Conservation (phyloP, 257 asterid genomes). For the Fraxinus americana region DNA sequence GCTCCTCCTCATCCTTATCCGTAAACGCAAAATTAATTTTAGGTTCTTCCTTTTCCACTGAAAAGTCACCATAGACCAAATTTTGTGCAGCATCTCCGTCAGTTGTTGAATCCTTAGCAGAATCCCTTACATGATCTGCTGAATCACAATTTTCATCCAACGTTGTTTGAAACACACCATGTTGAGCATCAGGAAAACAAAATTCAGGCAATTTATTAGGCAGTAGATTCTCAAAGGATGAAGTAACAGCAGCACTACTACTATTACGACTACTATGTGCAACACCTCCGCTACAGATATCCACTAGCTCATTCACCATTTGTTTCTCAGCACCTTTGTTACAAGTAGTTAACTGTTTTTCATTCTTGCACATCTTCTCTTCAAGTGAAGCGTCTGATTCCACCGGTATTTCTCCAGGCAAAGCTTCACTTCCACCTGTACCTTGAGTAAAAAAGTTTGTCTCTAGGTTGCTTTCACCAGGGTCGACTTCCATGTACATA, state of each 20-base stretch:
- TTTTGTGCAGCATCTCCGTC: slow-evolving; percentile 31
- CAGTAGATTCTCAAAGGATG: slow-evolving; percentile 22
- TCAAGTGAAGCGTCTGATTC: slow-evolving; percentile 24
- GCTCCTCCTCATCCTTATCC: slow-evolving; percentile 38
- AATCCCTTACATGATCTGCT: slow-evolving; percentile 25
- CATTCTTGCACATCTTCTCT: slow-evolving; percentile 24
- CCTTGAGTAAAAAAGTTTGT: slow-evolving; percentile 25
- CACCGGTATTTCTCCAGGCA: slow-evolving; percentile 29
- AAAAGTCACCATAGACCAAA: slow-evolving; percentile 24
- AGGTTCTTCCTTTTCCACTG: slow-evolving; percentile 32
- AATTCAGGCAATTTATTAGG: slow-evolving; percentile 24
- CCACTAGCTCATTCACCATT: slow-evolving; percentile 19
- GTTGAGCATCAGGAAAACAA: slow-evolving; percentile 34
- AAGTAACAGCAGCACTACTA: slow-evolving; percentile 23
- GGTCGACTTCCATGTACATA: slow-evolving; percentile 23
- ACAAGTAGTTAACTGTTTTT: slow-evolving; percentile 30
- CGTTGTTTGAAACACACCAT: slow-evolving; percentile 30
- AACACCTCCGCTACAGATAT: slow-evolving; percentile 29
- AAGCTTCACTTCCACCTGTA: slow-evolving; percentile 27
- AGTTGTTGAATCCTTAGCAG: slow-evolving; percentile 33
- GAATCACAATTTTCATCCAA: slow-evolving; percentile 28
- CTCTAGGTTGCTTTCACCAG: slow-evolving; percentile 23
- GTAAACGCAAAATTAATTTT: slow-evolving; percentile 22
- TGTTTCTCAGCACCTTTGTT: slow-evolving; percentile 27
- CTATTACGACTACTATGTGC: slow-evolving; percentile 5